Evolutionary conservation across 192 early-diverging fungal genomes (phyloP), one percentile per base, ranked within the genome.

Genomic region (Podochytrium sp.): DNA sequence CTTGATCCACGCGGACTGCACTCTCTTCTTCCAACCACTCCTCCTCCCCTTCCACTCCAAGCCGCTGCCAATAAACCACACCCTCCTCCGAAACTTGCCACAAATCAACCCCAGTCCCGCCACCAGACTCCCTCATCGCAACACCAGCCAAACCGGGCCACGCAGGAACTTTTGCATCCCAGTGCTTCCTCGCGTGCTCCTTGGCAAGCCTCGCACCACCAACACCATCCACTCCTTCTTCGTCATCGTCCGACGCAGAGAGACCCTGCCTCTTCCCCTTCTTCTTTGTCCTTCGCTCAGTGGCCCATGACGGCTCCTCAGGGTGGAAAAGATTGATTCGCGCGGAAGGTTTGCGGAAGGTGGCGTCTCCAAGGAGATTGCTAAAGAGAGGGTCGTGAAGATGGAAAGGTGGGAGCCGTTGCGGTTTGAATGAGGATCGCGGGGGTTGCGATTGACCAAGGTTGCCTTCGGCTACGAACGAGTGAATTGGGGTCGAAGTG

Each of bases 381-480:
- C 25, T 18, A 41, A 55, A 69, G 7, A 41, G 37, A 12, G 66
- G 34, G 42, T 60, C 56, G 43, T 23, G n/a, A 12, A 23, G 41
- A 42, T 71, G 69, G 37, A 71, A 71, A 14, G 69, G 57, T 12
- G 39, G 20, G 25, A 71, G 49, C 10, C 69, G 53, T 60, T 71
- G 69, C 7, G 69, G 39, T 20, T 18, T 16, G 30, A 43, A 60
- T 10, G 33, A 16, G 69, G 69, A 29, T 20, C 6, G 12, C 55
- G 6, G 27, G 41, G 10, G 0, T 12, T 2, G 20, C 12, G 32
- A 39, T 23, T 10, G 40, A 4, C 25, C 18, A 49, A 35, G 6
- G 42, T 47, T 20, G 41, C 23, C 16, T 38, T 14, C 14, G 60
- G 34, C 20, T 14, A 29, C 30, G 38, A 39, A 47, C 10, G 41